Percentiles rank a stretch among this genome's conserved stretches.
Conservation (phyloP, 306 rosid species). For the Datisca glomerata region DNA sequence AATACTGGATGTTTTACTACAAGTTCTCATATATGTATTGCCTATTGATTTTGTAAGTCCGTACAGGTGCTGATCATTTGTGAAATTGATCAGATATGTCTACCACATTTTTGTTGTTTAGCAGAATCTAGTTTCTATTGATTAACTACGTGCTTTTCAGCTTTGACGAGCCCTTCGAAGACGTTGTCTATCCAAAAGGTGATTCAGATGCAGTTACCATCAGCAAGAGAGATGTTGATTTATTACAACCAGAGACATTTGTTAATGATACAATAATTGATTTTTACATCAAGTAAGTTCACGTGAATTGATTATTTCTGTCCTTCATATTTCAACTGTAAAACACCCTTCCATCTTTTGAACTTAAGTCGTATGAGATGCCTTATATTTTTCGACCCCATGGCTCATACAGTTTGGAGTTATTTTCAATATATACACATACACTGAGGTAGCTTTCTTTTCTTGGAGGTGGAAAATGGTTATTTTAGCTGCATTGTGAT, state of each 20-base stretch:
- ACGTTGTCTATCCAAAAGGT: conserved; percentile 83
- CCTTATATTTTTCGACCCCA: background rate
- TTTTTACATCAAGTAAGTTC: conserved; percentile 84
- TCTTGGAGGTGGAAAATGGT: background rate
- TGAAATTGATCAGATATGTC: no score
- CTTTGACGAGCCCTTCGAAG: conserved; percentile 69
- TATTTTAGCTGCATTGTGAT: background rate
- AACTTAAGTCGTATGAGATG: no score
- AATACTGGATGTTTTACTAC: no score
- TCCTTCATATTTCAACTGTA: background rate
- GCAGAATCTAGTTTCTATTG: no score
- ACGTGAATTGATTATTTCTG: conserved; percentile 1
- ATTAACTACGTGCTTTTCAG: no score
- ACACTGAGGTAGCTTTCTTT: background rate
- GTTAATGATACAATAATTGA: conserved; percentile 86
- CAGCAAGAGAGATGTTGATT: conserved; percentile 87
- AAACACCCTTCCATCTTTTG: no score
- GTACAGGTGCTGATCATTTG: no score
- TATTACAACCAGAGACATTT: conserved; percentile 88
- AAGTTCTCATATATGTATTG: no score
- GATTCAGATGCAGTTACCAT: conserved; percentile 88
- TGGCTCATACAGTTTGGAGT: background rate
- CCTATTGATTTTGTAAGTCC: no score
- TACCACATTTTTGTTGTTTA: no score
- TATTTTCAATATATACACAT: background rate